phyloP scores from a whole-genome alignment of 1,284 basidiomycete genomes.

The Cryptococcus sp. region DNA sequence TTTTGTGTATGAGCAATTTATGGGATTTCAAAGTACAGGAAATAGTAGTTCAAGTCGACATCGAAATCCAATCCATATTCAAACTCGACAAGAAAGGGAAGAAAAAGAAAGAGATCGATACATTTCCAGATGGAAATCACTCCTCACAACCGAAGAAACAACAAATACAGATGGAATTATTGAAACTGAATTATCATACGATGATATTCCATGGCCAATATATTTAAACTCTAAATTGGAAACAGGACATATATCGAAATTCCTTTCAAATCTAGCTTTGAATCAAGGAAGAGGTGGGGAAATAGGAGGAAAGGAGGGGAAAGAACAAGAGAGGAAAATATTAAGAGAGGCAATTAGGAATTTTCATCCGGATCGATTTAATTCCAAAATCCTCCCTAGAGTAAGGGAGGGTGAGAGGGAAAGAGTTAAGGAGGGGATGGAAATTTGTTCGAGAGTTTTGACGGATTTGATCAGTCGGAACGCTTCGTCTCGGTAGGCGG shows the following conservation, averaged over 20 bases:
- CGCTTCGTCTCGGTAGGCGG: too few relatives aligned
- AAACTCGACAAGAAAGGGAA: neutral
- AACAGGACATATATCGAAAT: neutral
- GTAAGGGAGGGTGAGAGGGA: slow-evolving; percentile 57
- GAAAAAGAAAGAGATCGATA: slow-evolving; percentile 5
- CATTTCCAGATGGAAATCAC: slow-evolving; percentile 4
- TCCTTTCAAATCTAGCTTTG: neutral
- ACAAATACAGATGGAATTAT: too few relatives aligned
- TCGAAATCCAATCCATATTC: too few relatives aligned
- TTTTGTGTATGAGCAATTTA: too few relatives aligned
- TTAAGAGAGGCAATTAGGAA: slow-evolving; percentile 59
- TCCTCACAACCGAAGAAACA: too few relatives aligned
- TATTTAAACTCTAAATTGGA: slow-evolving; percentile 43
- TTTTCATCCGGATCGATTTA: slow-evolving; percentile 73
- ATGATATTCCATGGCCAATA: slow-evolving; percentile 76
- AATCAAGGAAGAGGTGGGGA: neutral
- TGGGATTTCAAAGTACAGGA: too few relatives aligned
- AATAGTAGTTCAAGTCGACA: too few relatives aligned
- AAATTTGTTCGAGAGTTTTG: slow-evolving; percentile 51
- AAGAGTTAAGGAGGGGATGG: slow-evolving; percentile 62
- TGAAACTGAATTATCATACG: slow-evolving; percentile 49
- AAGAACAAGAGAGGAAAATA: slow-evolving; percentile 51
- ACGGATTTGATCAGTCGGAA: slow-evolving; percentile 52
- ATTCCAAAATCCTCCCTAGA: slow-evolving; percentile 56
- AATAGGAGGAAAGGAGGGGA: slow-evolving; percentile 13